Percentiles rank a stretch among this genome's conserved stretches.
Conservation (phyloP, 2,329 filamentous ascomycete species). For the Akanthomyces lecanii region DNA sequence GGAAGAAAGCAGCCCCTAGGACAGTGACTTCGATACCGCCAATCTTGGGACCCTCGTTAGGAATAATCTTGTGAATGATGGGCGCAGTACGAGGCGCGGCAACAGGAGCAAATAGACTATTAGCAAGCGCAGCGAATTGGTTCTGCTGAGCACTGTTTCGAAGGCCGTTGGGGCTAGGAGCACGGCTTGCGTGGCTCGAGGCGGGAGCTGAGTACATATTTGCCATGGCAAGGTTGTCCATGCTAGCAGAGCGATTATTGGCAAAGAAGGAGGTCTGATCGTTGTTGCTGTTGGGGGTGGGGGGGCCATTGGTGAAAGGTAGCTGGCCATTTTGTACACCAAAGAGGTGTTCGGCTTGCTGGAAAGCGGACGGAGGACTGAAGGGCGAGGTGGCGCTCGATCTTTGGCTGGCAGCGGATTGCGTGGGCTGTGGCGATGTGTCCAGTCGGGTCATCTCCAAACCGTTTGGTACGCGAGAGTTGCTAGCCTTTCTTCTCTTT, state of each 20-base stretch:
- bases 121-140: constrained; percentile 44
- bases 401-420: constrained; percentile 35
- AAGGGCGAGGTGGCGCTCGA: constrained; percentile 49
- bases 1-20: constrained; percentile 74
- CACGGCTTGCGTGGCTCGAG: constrained; percentile 71
- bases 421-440: constrained; percentile 43
- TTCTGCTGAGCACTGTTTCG: constrained; percentile 41
- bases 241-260: constrained; percentile 55
- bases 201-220: constrained; percentile 67
- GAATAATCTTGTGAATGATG: constrained; percentile 78
- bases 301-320: constrained; percentile 52
- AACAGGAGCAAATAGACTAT: constrained; percentile 47
- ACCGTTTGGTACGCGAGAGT: constrained; percentile 65
- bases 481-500: constrained; percentile 80
- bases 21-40: constrained; percentile 87
- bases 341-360: constrained; percentile 43
- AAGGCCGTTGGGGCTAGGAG: constrained; percentile 63
- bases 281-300: constrained; percentile 62
- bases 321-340: constrained; percentile 38
- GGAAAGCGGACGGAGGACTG: constrained; percentile 43
- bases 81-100: constrained; percentile 43
- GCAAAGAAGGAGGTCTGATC: constrained; percentile 56
- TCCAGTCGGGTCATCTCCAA: constrained; percentile 81
- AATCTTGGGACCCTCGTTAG: constrained; percentile 72
- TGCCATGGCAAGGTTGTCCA: constrained; percentile 61